Conservation (phyloP, 169 alveolate species). For the Theileria sp. region DNA sequence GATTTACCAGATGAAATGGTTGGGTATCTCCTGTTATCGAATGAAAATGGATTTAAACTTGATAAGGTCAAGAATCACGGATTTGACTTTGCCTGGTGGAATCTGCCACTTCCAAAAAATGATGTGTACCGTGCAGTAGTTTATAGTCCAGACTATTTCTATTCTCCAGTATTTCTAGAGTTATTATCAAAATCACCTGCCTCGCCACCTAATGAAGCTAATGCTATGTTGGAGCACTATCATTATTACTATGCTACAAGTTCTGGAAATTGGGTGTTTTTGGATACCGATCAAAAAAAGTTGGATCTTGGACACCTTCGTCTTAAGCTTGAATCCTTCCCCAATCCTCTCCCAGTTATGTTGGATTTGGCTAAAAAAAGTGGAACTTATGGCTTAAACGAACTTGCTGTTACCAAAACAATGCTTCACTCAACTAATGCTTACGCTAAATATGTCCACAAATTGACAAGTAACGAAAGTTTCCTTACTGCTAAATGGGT, state of each 20-base stretch:
- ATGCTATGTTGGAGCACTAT: not conserved
- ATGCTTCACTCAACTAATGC: not conserved
- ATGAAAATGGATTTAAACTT: not conserved
- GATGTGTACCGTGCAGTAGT: not conserved
- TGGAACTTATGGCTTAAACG: constrained; percentile 3
- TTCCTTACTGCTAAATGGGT: not conserved
- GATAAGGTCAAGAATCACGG: not conserved
- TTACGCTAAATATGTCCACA: constrained; percentile 11
- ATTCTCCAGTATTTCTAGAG: constrained; percentile 16
- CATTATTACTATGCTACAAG: constrained; percentile 4
- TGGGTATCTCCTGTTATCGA: not conserved
- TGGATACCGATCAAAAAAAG: not conserved
- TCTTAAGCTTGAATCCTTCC: not conserved
- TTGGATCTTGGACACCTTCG: not conserved
- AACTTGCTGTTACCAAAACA: not conserved
- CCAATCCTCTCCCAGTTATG: not conserved
- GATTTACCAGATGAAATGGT: not conserved
- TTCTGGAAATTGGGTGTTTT: not conserved
- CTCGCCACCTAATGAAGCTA: not conserved
- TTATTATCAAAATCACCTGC: not conserved
- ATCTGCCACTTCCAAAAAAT: not conserved
- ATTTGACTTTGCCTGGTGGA: not conserved
- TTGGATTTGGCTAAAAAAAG: constrained; percentile 5
- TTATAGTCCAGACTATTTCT: not conserved
- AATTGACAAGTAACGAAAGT: not conserved